Percentiles rank a stretch among this genome's conserved stretches.
phyloP scores from a whole-genome alignment of 2,329 filamentous ascomycete species.

The Fusarium sacchari region DNA sequence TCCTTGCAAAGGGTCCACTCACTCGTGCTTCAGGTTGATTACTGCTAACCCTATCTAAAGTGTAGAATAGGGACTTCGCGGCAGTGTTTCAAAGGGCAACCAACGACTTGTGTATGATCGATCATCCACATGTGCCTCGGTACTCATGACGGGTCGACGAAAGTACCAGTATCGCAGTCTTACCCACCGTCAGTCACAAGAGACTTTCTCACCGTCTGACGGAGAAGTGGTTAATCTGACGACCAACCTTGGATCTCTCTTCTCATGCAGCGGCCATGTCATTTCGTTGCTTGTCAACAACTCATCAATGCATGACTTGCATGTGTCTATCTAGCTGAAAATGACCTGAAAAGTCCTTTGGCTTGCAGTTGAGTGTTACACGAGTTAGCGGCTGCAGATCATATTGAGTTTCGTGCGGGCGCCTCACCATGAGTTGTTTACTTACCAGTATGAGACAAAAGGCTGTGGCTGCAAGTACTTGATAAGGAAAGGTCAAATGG shows the following conservation, averaged over 20 bases:
- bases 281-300: background rate
- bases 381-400: constrained; percentile 5
- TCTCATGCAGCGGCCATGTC: background rate
- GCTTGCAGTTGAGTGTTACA: constrained; percentile 12
- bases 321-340: constrained; percentile 3
- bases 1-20: constrained; percentile 14
- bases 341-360: background rate
- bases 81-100: background rate
- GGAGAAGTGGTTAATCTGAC: background rate
- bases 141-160: background rate
- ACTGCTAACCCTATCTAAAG: background rate
- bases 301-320: constrained; percentile 7
- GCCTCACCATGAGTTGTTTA: background rate
- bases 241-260: background rate
- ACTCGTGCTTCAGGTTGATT: constrained; percentile 7
- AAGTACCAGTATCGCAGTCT: background rate
- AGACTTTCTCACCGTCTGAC: background rate
- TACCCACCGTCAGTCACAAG: background rate
- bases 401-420: constrained; percentile 1
- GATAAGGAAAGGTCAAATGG: constrained; percentile 2
- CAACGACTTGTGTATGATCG: background rate
- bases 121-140: background rate
- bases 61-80: background rate
- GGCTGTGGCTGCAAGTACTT: background rate
- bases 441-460: constrained; percentile 2